Base-by-base conservation (phyloP, 2,329 filamentous ascomycete genomes). In the Verticillium zaregamsianum region DNA sequence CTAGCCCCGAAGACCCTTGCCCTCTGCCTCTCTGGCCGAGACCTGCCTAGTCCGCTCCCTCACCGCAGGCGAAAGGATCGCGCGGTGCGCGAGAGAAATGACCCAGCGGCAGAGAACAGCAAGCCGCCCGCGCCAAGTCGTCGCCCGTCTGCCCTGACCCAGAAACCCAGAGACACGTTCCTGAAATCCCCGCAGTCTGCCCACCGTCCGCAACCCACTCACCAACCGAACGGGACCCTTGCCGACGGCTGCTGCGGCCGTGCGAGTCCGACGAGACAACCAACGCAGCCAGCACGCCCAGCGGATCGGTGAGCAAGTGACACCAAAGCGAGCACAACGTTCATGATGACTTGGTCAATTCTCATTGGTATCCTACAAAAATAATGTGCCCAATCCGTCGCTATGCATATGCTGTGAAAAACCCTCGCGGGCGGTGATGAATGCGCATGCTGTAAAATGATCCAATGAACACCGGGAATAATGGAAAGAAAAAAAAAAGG, bases 391-490 rank as follows among this genome's bases (percentile, higher is more conserved):
- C 31, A 20, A 31, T 57, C 58, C 56, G 31, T 65, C 63, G 63
- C 63, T 65, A 65, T 65, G 63, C 63, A 62, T 60, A 40, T 65
- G 60, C 57, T 61, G n/a, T 23, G 20, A 49, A 49, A 49, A 49
- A 49, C 40, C 40, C 40, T 49, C 40, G 40, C 40, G 40, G 40
- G 40, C 40, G n/a, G 40, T 49, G 40, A 49, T 23, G n/a, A 7
- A 25, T 49, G 40, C 40, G 40, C 40, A 49, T 49, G 40, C 40
- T 49, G 40, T 49, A 20, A 20, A 23, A 23, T 49, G 40, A 23
- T 25, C n/a, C 40, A 49, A 49, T 49, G 20, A 49, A 49, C 40
- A 25, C 40, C 40, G 40, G 20, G 9, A 25, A 25, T 49, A 59
- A 59, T 56, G 33, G 40, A 61, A 55, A 45, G 55, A 40, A 49